These are phyloP conservation scores for Sphagnum fallax DNA, from an alignment of 228 moss, liverwort and hornwort genomes.

Conservation along the genomic window DNA sequence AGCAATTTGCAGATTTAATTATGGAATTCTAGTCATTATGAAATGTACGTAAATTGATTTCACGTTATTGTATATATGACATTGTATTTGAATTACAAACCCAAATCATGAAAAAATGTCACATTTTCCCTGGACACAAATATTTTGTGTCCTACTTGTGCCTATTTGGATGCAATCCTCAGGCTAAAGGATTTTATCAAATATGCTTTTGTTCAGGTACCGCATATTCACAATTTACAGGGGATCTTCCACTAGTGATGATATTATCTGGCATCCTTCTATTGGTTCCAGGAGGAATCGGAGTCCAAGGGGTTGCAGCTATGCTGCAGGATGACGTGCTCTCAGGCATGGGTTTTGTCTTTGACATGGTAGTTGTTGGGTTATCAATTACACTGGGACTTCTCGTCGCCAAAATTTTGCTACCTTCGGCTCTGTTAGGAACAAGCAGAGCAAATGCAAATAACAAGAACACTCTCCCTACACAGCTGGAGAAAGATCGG, in stretches of 20 bases:
- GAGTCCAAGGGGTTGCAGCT: constrained; percentile 70
- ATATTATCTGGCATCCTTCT: constrained; percentile 65
- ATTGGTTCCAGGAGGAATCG: constrained; percentile 65
- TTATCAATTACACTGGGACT: constrained; percentile 63
- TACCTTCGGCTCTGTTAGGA: constrained; percentile 47
- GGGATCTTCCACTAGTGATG: constrained; percentile 69
- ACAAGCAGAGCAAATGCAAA: constrained; percentile 9
- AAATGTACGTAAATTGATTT: too few relatives aligned
- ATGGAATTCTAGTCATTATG: too few relatives aligned
- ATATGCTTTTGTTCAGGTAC: constrained; percentile 18
- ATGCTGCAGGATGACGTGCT: constrained; percentile 58
- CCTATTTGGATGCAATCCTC: too few relatives aligned
- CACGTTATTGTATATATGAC: too few relatives aligned
- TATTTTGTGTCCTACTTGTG: too few relatives aligned
- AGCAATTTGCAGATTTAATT: too few relatives aligned
- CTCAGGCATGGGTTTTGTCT: constrained; percentile 70
- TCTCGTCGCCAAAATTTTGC: constrained; percentile 50
- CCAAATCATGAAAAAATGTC: too few relatives aligned
- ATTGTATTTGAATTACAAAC: too few relatives aligned
- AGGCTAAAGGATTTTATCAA: too few relatives aligned
- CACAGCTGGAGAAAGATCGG: constrained; percentile 20
- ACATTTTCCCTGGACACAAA: too few relatives aligned
- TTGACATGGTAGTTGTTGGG: constrained; percentile 56
- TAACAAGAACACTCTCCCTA: constrained; percentile 26
- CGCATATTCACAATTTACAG: constrained; percentile 46